Evolutionary conservation across 768 basidiomycete species (phyloP), one percentile per base, ranked within the genome.

Genomic region (Macrolepiota dolichaula): DNA sequence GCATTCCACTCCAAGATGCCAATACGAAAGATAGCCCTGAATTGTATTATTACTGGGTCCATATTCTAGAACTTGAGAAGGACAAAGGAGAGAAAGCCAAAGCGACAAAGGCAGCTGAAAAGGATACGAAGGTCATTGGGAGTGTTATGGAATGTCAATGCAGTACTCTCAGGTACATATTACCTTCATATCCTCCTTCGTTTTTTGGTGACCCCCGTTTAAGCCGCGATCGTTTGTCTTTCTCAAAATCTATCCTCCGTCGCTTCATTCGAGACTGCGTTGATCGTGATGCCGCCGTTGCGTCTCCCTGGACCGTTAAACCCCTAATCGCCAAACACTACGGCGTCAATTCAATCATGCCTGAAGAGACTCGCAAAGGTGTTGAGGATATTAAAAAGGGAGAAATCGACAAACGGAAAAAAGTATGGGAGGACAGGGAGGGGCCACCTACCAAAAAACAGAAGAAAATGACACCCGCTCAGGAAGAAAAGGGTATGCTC

Each of bases 241-340:
- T 98, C 75, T 96, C 94, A 29, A 98, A 98, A 74, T 95, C 95
- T 17, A 96, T 98, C 67, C 85, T 99, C 29, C 92, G 95, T 65
- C 89, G 95, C 15, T 98, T 96, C 75, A 92, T 99, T 61, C 88
- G 93, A 63, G 97, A 98, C 70, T 96, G 94, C 67, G 91, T 99
- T 2, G 90, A 93, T 68, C 87, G 97, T 36, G 94, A 96, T 65
- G 82, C 94, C 15, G 90, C 93, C 9, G 89, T 96, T 27, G 94
- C 94, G 7, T 92, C 94, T 0, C 96, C 97, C 5, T 99, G 97
- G 97, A 89, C 87, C 1, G 95, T 98, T 32, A 98, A 98, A 72
- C 85, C 85, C 1, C 75, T 80, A 5, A 90, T 98, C 59, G 96
- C 94, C 1, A 82, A 83, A 61, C 85, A 87, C 57, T 97, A 94